Base-by-base conservation (phyloP, 2,329 filamentous ascomycete species). In the Peltaster fructicola region DNA sequence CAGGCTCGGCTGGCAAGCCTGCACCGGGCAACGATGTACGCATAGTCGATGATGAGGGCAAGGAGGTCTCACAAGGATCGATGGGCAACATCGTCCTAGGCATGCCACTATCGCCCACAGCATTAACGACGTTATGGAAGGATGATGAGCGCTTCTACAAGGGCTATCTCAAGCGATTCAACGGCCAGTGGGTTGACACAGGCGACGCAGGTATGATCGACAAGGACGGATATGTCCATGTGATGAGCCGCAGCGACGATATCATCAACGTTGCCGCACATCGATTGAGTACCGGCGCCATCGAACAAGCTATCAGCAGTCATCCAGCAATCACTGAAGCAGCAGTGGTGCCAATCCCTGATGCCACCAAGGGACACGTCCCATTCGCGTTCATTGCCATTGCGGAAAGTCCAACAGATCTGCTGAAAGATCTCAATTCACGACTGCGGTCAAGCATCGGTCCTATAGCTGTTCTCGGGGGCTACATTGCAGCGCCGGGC, bases 211-310 rank as follows among this genome's bases (percentile, higher is more conserved):
- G 85, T 0, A 72, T 82, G 59, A 70, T 93, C 29, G 84, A 93
- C 44, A 49, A 63, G 8, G 73, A 85, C 19, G 68, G 66, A 4
- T 70, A 70, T 37, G 57, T 72, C 15, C 63, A 69, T 38, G 59
- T 74, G 37, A 72, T 73, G 64, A 59, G 61, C 3, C 51, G 68
- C 26, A 63, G 62, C 15, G 84, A 93, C 53, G 84, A 93, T 48
- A 75, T 93, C 31, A 82, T 93, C 44, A 93, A 93, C 44, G 84
- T 92, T n/a, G 84, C 82, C 19, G 82, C 84, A 4, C 84, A 93
- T 54, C 68, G 84, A 8, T 73, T 93, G 32, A 85, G 77, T 34
- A 92, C 82, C 7, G 80, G 81, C 24, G 67, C 75, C 16, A 88
- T 93, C 47, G 84, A 93, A 53, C 81, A 93, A 58, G 84, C 79